These are phyloP conservation scores for Eucalyptus curtisii DNA, from an alignment of 345 rosid genomes.

Conservation along the genomic window DNA sequence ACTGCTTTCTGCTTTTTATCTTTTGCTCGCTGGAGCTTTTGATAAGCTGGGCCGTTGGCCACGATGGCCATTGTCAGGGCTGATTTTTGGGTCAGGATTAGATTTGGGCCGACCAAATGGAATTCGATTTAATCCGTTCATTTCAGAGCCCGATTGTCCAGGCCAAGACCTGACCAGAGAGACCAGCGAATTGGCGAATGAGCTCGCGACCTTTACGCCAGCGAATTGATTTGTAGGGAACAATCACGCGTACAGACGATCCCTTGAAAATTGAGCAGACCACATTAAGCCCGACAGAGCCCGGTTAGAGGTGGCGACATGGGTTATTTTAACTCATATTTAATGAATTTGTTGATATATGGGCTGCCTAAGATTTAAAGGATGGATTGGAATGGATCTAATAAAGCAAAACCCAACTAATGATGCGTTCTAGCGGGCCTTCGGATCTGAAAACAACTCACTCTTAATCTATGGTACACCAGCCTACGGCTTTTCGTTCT, in stretches of 20 bases:
- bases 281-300: background rate
- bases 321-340: background rate
- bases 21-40: background rate
- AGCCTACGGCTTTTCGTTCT: background rate
- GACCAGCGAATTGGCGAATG: background rate
- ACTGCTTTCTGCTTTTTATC: no score
- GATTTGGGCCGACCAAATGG: background rate
- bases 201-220: background rate
- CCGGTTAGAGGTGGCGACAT: background rate
- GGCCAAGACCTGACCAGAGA: background rate
- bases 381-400: background rate
- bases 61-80: background rate
- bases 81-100: background rate
- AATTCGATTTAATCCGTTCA: background rate
- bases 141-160: background rate
- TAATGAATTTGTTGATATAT: background rate
- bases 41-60: background rate
- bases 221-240: background rate
- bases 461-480: background rate
- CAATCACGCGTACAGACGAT: background rate
- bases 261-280: background rate
- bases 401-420: background rate
- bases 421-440: background rate
- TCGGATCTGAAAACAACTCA: background rate
- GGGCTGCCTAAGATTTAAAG: background rate